phyloP scores from a whole-genome alignment of 2,329 filamentous ascomycete species.

The Fusarium pseudonygamai region DNA sequence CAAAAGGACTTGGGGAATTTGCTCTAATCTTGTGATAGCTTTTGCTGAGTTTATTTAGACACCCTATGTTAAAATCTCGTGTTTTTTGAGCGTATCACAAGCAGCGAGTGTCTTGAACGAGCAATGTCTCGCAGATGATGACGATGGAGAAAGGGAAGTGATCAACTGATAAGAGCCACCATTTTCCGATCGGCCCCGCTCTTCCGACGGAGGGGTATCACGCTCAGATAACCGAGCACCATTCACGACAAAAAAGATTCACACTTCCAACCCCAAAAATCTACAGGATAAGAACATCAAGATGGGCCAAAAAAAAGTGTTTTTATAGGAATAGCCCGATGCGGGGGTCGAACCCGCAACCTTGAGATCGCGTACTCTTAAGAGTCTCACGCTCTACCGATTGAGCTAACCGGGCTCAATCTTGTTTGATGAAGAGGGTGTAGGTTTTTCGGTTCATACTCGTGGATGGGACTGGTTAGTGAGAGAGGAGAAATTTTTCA shows the following conservation, averaged over 20 bases:
- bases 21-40: no score
- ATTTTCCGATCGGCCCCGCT: constrained; percentile 9
- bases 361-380: constrained; percentile 60
- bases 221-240: neutral
- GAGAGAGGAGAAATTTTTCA: neutral
- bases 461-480: no score
- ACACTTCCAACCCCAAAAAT: neutral
- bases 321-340: constrained; percentile 47
- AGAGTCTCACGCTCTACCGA: constrained; percentile 75
- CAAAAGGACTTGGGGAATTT: no score
- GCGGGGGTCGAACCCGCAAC: constrained; percentile 64
- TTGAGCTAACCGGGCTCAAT: constrained; percentile 45
- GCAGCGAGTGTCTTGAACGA: neutral
- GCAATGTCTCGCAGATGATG: neutral
- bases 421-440: constrained; percentile 1
- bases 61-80: no score
- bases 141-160: neutral
- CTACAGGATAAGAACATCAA: neutral
- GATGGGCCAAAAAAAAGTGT: neutral
- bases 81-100: no score
- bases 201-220: constrained; percentile 8
- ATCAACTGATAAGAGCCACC: constrained; percentile 9
- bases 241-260: neutral
- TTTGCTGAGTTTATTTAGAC: no score
- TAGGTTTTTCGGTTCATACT: neutral